These are phyloP conservation scores for Phytophthora citricola DNA, from an alignment of 352 stramenopile genomes.

Conservation along the genomic window DNA sequence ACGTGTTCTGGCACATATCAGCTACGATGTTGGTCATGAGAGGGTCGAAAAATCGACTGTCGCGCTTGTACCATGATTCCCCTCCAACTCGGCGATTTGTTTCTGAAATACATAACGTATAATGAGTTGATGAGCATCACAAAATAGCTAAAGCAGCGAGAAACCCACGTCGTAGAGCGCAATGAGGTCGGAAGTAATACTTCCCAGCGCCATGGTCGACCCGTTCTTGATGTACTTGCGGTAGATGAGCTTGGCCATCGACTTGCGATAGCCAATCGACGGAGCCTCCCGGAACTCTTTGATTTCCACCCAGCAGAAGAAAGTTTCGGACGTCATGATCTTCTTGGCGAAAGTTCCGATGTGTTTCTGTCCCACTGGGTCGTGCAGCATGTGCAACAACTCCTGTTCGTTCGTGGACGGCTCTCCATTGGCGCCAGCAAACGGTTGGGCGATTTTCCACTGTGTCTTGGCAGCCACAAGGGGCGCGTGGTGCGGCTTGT, in stretches of 20 bases:
- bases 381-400: constrained; percentile 71
- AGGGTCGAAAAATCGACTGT: constrained; percentile 75
- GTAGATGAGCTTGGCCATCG: constrained; percentile 84
- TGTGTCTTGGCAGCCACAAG: constrained; percentile 82
- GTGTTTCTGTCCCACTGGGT: constrained; percentile 84
- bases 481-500: constrained; percentile 72
- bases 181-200: constrained; percentile 79
- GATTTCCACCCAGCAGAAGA: constrained; percentile 90
- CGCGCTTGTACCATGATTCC: constrained; percentile 41
- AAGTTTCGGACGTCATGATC: constrained; percentile 83
- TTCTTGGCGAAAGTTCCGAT: constrained; percentile 84
- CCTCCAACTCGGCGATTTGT: constrained; percentile 64
- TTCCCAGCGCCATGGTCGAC: constrained; percentile 75
- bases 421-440: constrained; percentile 49
- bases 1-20: constrained; percentile 87
- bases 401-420: constrained; percentile 74
- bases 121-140: constrained; percentile 7
- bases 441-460: constrained; percentile 73
- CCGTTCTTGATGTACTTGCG: constrained; percentile 86
- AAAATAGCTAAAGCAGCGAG: constrained; percentile 7
- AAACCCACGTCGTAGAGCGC: constrained; percentile 68
- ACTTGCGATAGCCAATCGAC: constrained; percentile 71
- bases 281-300: constrained; percentile 82
- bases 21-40: constrained; percentile 72
- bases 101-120: constrained; percentile 44